Evolutionary conservation across 1,139 yeast species (phyloP), one percentile per base, ranked within the genome.

Genomic region (Geotrichum citri-aurantii): DNA sequence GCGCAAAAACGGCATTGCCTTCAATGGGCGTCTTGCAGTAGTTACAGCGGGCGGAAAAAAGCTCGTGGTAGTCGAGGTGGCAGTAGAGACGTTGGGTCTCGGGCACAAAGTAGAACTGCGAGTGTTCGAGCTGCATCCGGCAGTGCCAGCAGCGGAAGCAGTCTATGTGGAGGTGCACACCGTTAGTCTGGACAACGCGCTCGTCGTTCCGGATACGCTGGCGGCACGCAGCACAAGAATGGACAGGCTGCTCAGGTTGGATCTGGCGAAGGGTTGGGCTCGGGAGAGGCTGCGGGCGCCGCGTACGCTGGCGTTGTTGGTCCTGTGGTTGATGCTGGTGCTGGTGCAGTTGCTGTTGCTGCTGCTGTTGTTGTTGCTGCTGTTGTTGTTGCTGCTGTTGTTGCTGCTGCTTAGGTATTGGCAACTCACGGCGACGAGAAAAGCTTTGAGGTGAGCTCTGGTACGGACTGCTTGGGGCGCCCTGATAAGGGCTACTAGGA

Each of bases 11-110:
- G 19, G 69, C 72, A 37, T 68, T 63, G 3, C 65, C 65, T 44
- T 71, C 75, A 24, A 73, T 69, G 1, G 74, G 71, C 5, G 72
- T 70, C 8, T 62, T 50, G 60, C 75, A 73, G 57, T 70, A 63
- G 11, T 64, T 65, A 62, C 75, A 73, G 40, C 66, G 62, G 0
- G 70, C 69, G 1, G 73, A 69, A 58, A 70, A 71, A 27, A 65
- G 57, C 49, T 70, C 69, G 48, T 73, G 74, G 59, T 68, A 73
- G 55, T 73, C 75, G 26, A 71, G 61, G 57, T 72, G 75, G 56
- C 75, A 72, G 59, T 66, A 71, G 1, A 71, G 60, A 31, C 62
- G 57, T 8, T 58, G 56, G 8, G 62, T 58, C n/a, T 58, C 59
- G 26, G 29, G 27, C 23, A 50, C 52, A 29, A 57, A 57, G 24